Conservation (phyloP, 805 yeast species). For the Candida maris region DNA sequence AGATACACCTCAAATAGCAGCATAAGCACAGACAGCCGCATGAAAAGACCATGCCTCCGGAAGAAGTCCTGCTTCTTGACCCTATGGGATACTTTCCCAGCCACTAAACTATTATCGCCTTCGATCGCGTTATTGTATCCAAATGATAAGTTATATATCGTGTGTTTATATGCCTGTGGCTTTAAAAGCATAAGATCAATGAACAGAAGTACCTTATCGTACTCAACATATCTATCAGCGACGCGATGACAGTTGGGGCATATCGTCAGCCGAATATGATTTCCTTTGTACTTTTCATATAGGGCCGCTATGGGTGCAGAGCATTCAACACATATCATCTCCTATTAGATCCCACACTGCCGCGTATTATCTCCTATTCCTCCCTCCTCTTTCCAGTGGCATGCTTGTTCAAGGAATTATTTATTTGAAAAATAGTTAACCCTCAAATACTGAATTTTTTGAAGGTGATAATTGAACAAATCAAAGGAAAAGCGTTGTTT, state of each 20-base stretch:
- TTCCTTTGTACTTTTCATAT: constrained; percentile 68
- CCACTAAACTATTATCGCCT: constrained; percentile 1
- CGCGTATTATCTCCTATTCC: too few species aligned
- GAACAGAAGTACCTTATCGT: constrained; percentile 77
- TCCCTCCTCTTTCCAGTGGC: too few species aligned
- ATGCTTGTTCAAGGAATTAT: background rate
- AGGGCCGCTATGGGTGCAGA: constrained; percentile 59
- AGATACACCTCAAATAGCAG: constrained; percentile 84
- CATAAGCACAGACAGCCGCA: constrained; percentile 58
- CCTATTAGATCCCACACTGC: background rate
- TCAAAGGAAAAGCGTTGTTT: too few species aligned
- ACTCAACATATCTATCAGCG: constrained; percentile 90
- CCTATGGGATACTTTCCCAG: background rate
- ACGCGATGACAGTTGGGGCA: constrained; percentile 69
- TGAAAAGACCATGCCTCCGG: constrained; percentile 14
- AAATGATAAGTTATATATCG: constrained; percentile 62
- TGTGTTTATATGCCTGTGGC: constrained; percentile 84
- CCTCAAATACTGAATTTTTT: background rate
- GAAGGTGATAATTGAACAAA: too few species aligned
- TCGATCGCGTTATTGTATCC: constrained; percentile 22
- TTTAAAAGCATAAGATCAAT: constrained; percentile 80
- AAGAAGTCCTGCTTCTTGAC: constrained; percentile 2
- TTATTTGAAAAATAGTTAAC: background rate
- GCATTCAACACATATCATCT: constrained; percentile 90
- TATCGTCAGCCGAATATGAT: constrained; percentile 74